Base-by-base conservation (phyloP, 805 yeast species). In the Candida pini region DNA sequence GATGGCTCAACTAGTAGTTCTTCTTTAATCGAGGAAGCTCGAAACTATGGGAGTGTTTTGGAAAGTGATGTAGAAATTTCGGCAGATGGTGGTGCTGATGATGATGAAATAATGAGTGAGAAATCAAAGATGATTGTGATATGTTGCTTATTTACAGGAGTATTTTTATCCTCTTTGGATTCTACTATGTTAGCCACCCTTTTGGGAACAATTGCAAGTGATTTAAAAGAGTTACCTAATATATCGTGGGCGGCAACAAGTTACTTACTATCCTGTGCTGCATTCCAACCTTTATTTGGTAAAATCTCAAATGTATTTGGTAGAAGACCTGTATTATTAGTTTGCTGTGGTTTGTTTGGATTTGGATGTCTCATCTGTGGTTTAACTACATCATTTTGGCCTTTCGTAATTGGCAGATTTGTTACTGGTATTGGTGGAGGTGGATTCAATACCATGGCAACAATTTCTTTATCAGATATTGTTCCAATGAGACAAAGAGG, bases 361-460 rank as follows among this genome's bases (percentile, higher is more conserved):
- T 32, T 62, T 19, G 74, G 78, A 35, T 60, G 70, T 30, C 41
- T 52, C 0, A 48, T 69, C 26, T 71, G 71, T 47, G 69, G 69
- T 7, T 24, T 65, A 2, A 72, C 58, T 44, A 20, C 54, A 54
- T 36, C 67, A 58, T 47, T 68, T 48, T 23, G 64, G 66, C n/a
- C 58, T 52, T 56, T 76, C 56, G 51, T 72, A 48, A 41, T 72
- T 19, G 82, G 82, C 4, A 64, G 86, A 48, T 76, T 85, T 41
- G 66, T 87, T 33, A 78, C 94, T 18, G 96, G 96, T 14, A 71
- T 83, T 36, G 96, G 96, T 17, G 95, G 92, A 9, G 92, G 95
- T 5, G 96, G 96, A 1, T 72, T 87, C 50, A 75, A 80, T 33
- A 70, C 89, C 0, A 62, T 86, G 45, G 73, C 85, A 13, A 79